phyloP scores from a whole-genome alignment of 2,329 filamentous ascomycete genomes.

The Pestalotiopsis sp. region DNA sequence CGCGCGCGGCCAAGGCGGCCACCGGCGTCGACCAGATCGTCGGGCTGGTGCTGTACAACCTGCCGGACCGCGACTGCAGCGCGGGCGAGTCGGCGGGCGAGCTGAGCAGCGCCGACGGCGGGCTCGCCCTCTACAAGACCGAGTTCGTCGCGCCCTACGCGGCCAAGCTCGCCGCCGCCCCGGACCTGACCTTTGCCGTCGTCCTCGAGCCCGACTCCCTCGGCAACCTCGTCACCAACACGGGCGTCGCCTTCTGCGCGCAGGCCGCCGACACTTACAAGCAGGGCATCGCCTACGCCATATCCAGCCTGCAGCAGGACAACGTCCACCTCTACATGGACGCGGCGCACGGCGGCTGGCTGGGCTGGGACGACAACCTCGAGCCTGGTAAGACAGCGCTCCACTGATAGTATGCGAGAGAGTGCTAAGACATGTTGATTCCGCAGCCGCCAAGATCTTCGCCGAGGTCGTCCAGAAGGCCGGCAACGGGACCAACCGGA shows the following conservation, averaged over 20 bases:
- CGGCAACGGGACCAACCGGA: slow-evolving; percentile 22
- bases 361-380: slow-evolving; percentile 42
- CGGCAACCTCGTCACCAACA: slow-evolving; percentile 44
- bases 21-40: slow-evolving; percentile 32
- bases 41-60: slow-evolving; percentile 45
- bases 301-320: slow-evolving; percentile 36
- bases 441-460: slow-evolving; percentile 39
- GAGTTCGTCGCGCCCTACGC: slow-evolving; percentile 41
- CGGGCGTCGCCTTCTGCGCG: slow-evolving; percentile 36
- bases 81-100: slow-evolving; percentile 44
- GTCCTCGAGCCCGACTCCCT: slow-evolving; percentile 47
- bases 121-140: slow-evolving; percentile 41
- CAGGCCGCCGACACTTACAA: slow-evolving; percentile 39
- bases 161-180: slow-evolving; percentile 35
- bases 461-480: slow-evolving; percentile 39
- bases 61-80: slow-evolving; percentile 46
- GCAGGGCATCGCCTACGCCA: slow-evolving; percentile 43
- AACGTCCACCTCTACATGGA: slow-evolving; percentile 43
- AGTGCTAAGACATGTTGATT: background rate
- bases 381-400: slow-evolving; percentile 29
- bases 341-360: slow-evolving; percentile 44
- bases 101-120: slow-evolving; percentile 35
- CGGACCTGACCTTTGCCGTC: slow-evolving; percentile 42
- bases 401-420: no score
- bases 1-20: slow-evolving; percentile 25